These are phyloP conservation scores for Melastoma candidum DNA, from an alignment of 441 rosid genomes.

Conservation along the genomic window DNA sequence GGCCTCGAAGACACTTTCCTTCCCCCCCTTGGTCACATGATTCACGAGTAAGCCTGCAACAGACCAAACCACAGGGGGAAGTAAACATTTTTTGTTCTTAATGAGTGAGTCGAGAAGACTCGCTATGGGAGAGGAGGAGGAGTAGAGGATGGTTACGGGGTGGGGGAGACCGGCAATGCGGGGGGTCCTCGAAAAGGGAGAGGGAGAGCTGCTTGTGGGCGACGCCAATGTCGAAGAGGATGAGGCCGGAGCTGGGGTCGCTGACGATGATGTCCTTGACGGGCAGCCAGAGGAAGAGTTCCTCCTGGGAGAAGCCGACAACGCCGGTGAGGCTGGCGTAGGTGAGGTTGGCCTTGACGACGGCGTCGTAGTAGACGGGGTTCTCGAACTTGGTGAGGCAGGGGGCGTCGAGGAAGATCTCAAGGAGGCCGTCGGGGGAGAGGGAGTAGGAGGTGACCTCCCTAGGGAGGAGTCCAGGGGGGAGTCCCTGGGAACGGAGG, in stretches of 20 bases:
- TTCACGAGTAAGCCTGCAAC: too few relatives aligned
- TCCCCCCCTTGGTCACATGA: too few relatives aligned
- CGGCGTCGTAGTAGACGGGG: slow-evolving; percentile 37
- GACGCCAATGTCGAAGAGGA: slow-evolving; percentile 52
- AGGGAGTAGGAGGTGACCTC: slow-evolving; percentile 47
- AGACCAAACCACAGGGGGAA: too few relatives aligned
- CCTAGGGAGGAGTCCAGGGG: slow-evolving; percentile 54
- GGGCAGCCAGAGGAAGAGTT: slow-evolving; percentile 55
- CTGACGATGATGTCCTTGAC: slow-evolving; percentile 56
- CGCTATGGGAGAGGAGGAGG: too few relatives aligned
- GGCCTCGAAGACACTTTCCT: too few relatives aligned
- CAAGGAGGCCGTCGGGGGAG: slow-evolving; percentile 38
- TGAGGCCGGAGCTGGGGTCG: slow-evolving; percentile 52
- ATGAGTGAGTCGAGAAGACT: too few relatives aligned
- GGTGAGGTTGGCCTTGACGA: slow-evolving; percentile 50
- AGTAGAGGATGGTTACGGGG: too few relatives aligned
- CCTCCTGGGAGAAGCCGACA: slow-evolving; percentile 45
- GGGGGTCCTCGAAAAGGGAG: slow-evolving; percentile 60
- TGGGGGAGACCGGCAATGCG: slow-evolving; percentile 33
- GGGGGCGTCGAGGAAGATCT: slow-evolving; percentile 46
- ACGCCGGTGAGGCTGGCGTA: slow-evolving; percentile 56
- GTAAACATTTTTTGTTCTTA: too few relatives aligned
- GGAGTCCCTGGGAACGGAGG: slow-evolving; percentile 52
- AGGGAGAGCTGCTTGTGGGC: slow-evolving; percentile 50
- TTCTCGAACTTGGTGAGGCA: slow-evolving; percentile 47